phyloP scores from a whole-genome alignment of 176 grass and related monocot species.

The Stipa capillata region DNA sequence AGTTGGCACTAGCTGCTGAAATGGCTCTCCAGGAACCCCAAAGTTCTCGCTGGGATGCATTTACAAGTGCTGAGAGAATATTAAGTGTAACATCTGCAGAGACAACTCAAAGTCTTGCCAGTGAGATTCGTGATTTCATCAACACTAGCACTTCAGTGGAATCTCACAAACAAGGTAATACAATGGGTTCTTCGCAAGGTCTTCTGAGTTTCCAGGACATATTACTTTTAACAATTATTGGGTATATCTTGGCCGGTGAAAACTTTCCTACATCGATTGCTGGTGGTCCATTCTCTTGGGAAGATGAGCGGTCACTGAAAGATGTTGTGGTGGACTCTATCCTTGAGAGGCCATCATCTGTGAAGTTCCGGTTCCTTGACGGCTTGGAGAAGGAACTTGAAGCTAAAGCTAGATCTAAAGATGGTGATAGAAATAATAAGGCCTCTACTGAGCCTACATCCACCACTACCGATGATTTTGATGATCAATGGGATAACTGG shows the following conservation, averaged over 20 bases:
- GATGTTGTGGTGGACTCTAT: slow-evolving; percentile 90
- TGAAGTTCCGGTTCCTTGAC: slow-evolving; percentile 63
- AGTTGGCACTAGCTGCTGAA: slow-evolving; percentile 73
- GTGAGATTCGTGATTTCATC: slow-evolving; percentile 95
- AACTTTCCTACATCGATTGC: slow-evolving; percentile 81
- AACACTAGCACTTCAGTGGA: slow-evolving; percentile 70
- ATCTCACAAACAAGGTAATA: slow-evolving; percentile 46
- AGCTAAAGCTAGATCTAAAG: slow-evolving; percentile 51
- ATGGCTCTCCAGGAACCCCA: slow-evolving; percentile 54
- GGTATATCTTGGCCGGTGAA: slow-evolving; percentile 92
- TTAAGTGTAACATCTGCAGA: slow-evolving; percentile 83
- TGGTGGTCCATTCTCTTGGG: slow-evolving; percentile 88
- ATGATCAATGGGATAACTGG: slow-evolving; percentile 92
- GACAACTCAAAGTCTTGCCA: slow-evolving; percentile 79
- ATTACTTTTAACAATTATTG: slow-evolving; percentile 76
- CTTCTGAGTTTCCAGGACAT: slow-evolving; percentile 88
- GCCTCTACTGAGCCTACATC: slow-evolving; percentile 32
- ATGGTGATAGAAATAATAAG: slow-evolving; percentile 30
- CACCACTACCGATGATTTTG: slow-evolving; percentile 72
- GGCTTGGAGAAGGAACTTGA: slow-evolving; percentile 73
- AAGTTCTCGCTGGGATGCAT: slow-evolving; percentile 79
- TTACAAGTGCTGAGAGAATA: slow-evolving; percentile 88
- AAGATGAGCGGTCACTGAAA: slow-evolving; percentile 90
- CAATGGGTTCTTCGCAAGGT: slow-evolving; percentile 29
- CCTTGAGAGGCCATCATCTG: slow-evolving; percentile 63